Conservation (phyloP, 176 grass and related monocot species). For the Thalia dealbata region DNA sequence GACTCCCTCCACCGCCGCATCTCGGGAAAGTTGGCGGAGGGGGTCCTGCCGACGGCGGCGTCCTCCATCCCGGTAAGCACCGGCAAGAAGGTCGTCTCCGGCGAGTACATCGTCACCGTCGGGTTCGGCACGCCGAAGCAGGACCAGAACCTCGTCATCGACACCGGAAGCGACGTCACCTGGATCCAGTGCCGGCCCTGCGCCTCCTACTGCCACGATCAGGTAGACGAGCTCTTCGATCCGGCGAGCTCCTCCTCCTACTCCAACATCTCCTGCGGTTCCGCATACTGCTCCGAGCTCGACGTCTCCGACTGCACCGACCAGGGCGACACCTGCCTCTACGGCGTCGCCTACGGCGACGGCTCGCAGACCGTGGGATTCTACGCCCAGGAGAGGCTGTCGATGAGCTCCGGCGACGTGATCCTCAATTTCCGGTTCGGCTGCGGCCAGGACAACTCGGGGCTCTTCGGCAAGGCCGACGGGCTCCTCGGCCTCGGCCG, state of each 20-base stretch:
- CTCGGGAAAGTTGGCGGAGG: neutral
- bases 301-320: constrained; percentile 16
- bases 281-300: constrained; percentile 50
- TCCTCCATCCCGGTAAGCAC: neutral
- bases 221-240: constrained; percentile 42
- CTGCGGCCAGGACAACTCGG: constrained; percentile 60
- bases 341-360: constrained; percentile 57
- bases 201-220: constrained; percentile 26
- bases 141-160: constrained; percentile 19
- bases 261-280: constrained; percentile 61
- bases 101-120: constrained; percentile 37
- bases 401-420: constrained; percentile 22
- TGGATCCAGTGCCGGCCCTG: constrained; percentile 31
- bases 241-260: constrained; percentile 55
- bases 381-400: constrained; percentile 55
- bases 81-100: neutral
- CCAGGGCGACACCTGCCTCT: constrained; percentile 29
- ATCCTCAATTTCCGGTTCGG: constrained; percentile 41
- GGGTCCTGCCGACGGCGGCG: neutral
- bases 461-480: constrained; percentile 45
- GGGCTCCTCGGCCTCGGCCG: constrained; percentile 74
- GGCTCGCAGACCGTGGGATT: constrained; percentile 58
- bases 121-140: constrained; percentile 25
- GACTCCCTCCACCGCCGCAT: constrained; percentile 37
- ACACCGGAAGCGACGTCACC: constrained; percentile 31